Conservation (phyloP, 139 green algal species). For the Diplosphaera chodatii region DNA sequence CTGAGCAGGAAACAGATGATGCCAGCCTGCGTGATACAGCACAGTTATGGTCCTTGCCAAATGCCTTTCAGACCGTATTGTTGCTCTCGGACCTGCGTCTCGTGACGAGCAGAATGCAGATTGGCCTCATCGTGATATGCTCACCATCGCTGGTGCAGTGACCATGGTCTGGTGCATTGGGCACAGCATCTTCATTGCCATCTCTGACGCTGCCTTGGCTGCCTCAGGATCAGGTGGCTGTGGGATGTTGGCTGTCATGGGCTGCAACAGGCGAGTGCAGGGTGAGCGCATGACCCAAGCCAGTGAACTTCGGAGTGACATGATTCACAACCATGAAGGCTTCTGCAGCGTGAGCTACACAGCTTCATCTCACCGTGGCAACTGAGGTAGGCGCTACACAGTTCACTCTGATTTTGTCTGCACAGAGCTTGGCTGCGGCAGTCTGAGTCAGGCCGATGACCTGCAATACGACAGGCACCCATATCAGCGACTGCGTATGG, state of each 20-base stretch:
- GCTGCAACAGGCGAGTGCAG: neutral
- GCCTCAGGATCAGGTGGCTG: neutral
- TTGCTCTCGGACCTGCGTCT: no score
- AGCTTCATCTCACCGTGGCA: neutral
- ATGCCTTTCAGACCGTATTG: no score
- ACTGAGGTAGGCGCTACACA: neutral
- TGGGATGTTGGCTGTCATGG: neutral
- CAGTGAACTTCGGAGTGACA: no score
- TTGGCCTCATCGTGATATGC: no score
- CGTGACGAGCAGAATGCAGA: no score
- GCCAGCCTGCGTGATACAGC: no score
- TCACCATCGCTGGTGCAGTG: neutral
- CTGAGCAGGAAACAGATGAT: neutral
- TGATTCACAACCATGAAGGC: no score
- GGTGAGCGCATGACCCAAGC: no score
- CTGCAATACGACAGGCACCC: neutral
- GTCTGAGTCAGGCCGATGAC: neutral
- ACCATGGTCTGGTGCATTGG: neutral
- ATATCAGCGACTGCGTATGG: no score
- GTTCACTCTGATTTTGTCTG: neutral
- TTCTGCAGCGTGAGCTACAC: neutral
- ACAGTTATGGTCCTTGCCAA: no score
- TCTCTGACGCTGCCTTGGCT: neutral
- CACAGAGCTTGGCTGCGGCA: neutral
- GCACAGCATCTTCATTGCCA: neutral